These are phyloP conservation scores for Blastobotrys persicus DNA, from an alignment of 1,139 yeast genomes.

Conservation along the genomic window DNA sequence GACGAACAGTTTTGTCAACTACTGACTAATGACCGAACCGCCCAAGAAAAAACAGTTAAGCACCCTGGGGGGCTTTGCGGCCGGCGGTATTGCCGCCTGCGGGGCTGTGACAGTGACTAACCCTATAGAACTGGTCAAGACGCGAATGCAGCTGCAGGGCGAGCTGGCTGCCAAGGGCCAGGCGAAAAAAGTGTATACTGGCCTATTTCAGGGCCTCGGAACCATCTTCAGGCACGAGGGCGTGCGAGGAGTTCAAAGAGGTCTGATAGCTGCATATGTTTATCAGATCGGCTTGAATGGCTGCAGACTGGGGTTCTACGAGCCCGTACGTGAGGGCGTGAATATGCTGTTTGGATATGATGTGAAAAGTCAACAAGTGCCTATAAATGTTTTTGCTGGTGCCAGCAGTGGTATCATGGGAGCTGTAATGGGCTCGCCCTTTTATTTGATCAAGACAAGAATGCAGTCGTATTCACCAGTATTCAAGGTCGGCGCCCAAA, in stretches of 20 bases:
- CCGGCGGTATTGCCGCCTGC: conserved; percentile 96
- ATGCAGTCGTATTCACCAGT: conserved; percentile 85
- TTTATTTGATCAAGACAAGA: conserved; percentile 87
- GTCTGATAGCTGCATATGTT: conserved; percentile 58
- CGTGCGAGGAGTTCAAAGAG: conserved; percentile 81
- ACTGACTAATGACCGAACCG: not conserved
- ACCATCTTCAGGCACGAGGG: conserved; percentile 84
- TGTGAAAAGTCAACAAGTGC: conserved; percentile 47
- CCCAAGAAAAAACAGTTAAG: conserved; percentile 23
- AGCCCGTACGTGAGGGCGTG: conserved; percentile 67
- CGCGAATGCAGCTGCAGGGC: conserved; percentile 94
- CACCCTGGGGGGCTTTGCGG: conserved; percentile 72
- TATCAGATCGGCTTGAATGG: conserved; percentile 93
- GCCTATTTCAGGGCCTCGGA: conserved; percentile 79
- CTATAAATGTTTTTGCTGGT: conserved; percentile 74
- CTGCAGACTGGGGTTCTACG: conserved; percentile 89
- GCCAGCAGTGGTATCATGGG: conserved; percentile 85
- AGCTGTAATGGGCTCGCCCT: conserved; percentile 85
- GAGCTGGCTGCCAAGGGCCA: conserved; percentile 62
- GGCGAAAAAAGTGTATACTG: conserved; percentile 61
- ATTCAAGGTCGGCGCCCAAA: conserved; percentile 82
- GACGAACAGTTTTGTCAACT: too few species aligned
- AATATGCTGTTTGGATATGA: conserved; percentile 58
- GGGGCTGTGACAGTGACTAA: conserved; percentile 97
- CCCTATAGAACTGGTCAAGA: conserved; percentile 91